Percentiles rank a stretch among this genome's conserved stretches.
Evolutionary conservation across 1,284 basidiomycete species (phyloP).

Genomic region (Pseudomicrostroma phylloplanum): DNA sequence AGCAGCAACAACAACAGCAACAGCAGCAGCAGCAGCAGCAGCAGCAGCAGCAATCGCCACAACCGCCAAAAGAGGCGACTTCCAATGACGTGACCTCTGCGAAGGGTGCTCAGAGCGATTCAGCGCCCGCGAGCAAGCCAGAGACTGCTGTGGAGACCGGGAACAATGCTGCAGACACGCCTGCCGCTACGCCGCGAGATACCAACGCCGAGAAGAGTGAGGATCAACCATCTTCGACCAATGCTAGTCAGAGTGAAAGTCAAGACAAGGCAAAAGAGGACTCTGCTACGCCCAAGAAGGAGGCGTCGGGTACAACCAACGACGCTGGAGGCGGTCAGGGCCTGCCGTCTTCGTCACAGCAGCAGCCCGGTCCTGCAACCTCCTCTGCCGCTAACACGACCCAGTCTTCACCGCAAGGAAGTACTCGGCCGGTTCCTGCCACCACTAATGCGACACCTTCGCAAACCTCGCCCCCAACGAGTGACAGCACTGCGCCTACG

Average conservation of each 20-base stretch:
- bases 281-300: background rate
- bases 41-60: background rate
- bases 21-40: conserved; percentile 4
- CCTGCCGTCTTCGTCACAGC: background rate
- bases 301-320: background rate
- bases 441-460: too few relatives aligned
- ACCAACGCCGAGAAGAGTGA: background rate
- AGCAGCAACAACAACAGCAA: conserved; percentile 1
- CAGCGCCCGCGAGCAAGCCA: background rate
- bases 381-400: background rate
- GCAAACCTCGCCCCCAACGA: background rate
- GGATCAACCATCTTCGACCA: background rate
- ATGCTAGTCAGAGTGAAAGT: too few relatives aligned
- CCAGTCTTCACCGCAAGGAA: background rate
- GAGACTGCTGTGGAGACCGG: background rate
- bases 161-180: background rate
- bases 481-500: conserved; percentile 6
- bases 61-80: background rate
- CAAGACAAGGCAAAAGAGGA: background rate
- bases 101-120: background rate
- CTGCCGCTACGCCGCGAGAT: background rate
- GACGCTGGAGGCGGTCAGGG: background rate
- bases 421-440: background rate
- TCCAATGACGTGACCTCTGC: background rate
- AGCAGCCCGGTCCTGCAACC: background rate